phyloP scores from a whole-genome alignment of 192 early-diverging fungal species.

The Dissophora ornata region DNA sequence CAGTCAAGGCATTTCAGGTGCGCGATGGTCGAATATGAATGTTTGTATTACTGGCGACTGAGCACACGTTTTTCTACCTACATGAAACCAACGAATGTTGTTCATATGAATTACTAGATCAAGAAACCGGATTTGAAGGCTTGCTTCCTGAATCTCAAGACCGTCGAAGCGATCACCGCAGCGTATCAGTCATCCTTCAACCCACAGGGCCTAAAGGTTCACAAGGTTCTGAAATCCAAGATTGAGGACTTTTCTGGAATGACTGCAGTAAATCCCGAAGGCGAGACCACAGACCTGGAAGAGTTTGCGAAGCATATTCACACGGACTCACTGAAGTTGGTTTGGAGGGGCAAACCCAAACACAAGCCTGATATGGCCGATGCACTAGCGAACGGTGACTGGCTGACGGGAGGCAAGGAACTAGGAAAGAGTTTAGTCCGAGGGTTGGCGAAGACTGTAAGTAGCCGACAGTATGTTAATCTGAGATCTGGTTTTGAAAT shows the following conservation, averaged over 20 bases:
- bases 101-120: not conserved
- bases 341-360: slow-evolving; percentile 61
- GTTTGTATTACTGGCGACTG: not conserved
- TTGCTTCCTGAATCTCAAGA: slow-evolving; percentile 23
- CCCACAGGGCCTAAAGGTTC: slow-evolving; percentile 58
- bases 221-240: slow-evolving; percentile 64
- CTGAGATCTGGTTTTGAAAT: not conserved
- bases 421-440: slow-evolving; percentile 58
- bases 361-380: slow-evolving; percentile 55
- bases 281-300: slow-evolving; percentile 59
- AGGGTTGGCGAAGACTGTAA: slow-evolving; percentile 44
- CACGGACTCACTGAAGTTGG: slow-evolving; percentile 54
- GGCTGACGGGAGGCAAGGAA: slow-evolving; percentile 58
- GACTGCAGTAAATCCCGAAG: slow-evolving; percentile 21
- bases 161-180: slow-evolving; percentile 50
- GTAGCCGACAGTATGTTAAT: not conserved
- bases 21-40: not conserved
- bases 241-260: slow-evolving; percentile 66
- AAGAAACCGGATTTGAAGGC: slow-evolving; percentile 44
- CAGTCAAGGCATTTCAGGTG: slow-evolving; percentile 61
- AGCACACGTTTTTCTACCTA: not conserved
- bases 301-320: slow-evolving; percentile 57
- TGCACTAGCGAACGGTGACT: slow-evolving; percentile 51
- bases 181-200: slow-evolving; percentile 49
- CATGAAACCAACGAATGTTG: not conserved